Percentiles rank a stretch among this genome's conserved stretches.
These are phyloP conservation scores for Rubus idaeus DNA, from an alignment of 306 rosid genomes.

Conservation along the genomic window DNA sequence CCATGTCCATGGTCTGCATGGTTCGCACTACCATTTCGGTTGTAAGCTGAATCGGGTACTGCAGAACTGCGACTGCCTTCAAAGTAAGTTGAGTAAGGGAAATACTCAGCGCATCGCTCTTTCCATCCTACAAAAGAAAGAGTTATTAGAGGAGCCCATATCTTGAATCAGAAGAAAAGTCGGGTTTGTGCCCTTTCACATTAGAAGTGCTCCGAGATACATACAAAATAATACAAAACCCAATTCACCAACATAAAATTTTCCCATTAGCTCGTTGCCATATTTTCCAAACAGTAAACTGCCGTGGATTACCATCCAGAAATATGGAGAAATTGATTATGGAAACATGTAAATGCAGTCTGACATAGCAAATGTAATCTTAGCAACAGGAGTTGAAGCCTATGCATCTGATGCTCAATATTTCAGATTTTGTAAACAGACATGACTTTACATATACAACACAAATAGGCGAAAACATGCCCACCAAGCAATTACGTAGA, in stretches of 20 bases:
- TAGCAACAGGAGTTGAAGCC: too few species aligned
- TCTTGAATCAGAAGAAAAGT: constrained; percentile 7
- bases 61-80: constrained; percentile 76
- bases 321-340: not conserved
- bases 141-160: not conserved
- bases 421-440: not conserved
- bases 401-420: not conserved
- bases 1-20: constrained; percentile 37
- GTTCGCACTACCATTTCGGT: constrained; percentile 51
- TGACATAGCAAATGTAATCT: not conserved
- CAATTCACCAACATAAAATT: not conserved
- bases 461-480: not conserved
- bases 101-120: constrained; percentile 66
- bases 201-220: not conserved
- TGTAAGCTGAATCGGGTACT: constrained; percentile 52
- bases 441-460: not conserved
- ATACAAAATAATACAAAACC: not conserved
- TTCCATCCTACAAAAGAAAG: constrained; percentile 75
- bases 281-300: not conserved
- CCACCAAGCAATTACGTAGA: not conserved
- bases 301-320: not conserved
- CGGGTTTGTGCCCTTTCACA: not conserved
- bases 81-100: constrained; percentile 75
- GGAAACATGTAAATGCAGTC: too few species aligned
- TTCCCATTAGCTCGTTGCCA: not conserved